Percentiles rank a stretch among this genome's conserved stretches.
Conservation (phyloP, 2,329 filamentous ascomycete genomes). For the Trichophyton mentagrophytes region DNA sequence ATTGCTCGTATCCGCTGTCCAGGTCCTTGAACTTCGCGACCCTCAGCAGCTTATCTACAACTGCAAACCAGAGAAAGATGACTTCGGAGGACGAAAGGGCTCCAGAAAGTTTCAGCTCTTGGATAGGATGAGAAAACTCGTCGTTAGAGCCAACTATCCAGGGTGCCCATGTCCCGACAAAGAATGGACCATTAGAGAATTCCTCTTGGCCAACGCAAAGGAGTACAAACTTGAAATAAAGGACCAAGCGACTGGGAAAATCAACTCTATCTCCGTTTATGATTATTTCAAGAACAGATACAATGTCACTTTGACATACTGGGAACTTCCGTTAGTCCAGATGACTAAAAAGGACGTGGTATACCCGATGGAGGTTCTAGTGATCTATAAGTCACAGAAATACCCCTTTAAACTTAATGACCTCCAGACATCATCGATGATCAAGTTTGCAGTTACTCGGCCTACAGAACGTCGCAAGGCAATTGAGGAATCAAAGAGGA, state of each 20-base stretch:
- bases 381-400: constrained; percentile 42
- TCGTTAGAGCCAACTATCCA: constrained; percentile 27
- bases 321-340: constrained; percentile 43
- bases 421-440: constrained; percentile 67
- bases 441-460: constrained; percentile 76
- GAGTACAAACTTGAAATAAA: constrained; percentile 33
- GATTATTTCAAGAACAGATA: constrained; percentile 45
- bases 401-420: constrained; percentile 48
- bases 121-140: constrained; percentile 24
- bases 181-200: constrained; percentile 40
- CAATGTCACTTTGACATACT: constrained; percentile 33
- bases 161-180: constrained; percentile 25
- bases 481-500: constrained; percentile 54
- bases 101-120: constrained; percentile 18
- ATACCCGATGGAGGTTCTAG: constrained; percentile 45
- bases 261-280: constrained; percentile 44
- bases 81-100: constrained; percentile 16
- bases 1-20: constrained; percentile 25
- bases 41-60: constrained; percentile 20
- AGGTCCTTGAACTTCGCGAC: constrained; percentile 22
- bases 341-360: constrained; percentile 44
- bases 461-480: constrained; percentile 55
- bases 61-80: constrained; percentile 17
- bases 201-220: constrained; percentile 33
- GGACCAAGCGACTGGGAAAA: constrained; percentile 28